These are phyloP conservation scores for Crithidia mellificae DNA, from an alignment of 208 protist species.

Conservation along the genomic window DNA sequence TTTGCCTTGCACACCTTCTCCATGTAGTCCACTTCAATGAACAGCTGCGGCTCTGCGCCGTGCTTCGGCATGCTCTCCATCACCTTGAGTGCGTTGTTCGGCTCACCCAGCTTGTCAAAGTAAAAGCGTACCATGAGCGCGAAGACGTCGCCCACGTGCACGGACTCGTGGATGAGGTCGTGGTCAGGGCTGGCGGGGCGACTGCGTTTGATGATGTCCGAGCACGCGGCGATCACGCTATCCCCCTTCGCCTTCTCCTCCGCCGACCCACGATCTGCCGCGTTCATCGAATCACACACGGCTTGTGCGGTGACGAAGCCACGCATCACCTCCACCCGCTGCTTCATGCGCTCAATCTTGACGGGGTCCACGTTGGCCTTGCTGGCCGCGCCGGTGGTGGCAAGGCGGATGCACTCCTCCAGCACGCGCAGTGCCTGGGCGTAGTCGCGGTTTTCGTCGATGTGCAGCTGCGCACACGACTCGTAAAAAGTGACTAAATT, in stretches of 20 bases:
- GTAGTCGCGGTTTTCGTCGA: conserved; percentile 97
- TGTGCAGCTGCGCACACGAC: conserved; percentile 93
- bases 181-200: conserved; percentile 64
- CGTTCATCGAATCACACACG: conserved; percentile 44
- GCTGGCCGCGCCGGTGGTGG: conserved; percentile 50
- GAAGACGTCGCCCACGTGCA: conserved; percentile 96
- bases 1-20: conserved; percentile 83
- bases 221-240: conserved; percentile 81
- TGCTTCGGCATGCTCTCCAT: conserved; percentile 93
- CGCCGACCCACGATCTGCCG: conserved; percentile 30
- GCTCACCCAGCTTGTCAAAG: conserved; percentile 71
- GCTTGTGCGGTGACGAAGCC: conserved; percentile 67
- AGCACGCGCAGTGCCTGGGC: conserved; percentile 87
- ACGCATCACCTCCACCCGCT: conserved; percentile 52
- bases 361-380: conserved; percentile 32
- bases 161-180: conserved; percentile 62
- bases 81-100: conserved; percentile 84
- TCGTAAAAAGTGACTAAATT: conserved; percentile 93
- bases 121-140: conserved; percentile 95
- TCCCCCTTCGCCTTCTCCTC: conserved; percentile 67
- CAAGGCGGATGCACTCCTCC: conserved; percentile 72
- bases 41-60: conserved; percentile 83
- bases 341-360: conserved; percentile 54
- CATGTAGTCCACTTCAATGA: conserved; percentile 88
- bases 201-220: conserved; percentile 85